Evolutionary conservation across 805 yeast genomes (phyloP).

Genomic region (Kodamaea laetipori): DNA sequence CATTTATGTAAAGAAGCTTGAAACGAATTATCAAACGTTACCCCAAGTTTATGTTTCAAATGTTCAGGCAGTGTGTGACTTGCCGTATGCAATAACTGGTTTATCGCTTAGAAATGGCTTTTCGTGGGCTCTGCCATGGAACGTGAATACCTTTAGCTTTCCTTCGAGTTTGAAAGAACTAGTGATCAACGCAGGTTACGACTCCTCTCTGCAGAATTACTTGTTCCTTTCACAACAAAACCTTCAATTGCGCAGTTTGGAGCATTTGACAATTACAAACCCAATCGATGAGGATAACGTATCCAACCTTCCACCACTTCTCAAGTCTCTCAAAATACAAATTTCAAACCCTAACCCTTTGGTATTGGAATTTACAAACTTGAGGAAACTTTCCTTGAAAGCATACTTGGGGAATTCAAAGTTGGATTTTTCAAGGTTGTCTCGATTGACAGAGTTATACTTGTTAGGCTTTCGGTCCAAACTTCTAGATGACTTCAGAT

Average conservation of each 20-base stretch:
- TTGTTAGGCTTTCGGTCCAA: neutral
- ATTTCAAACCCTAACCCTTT: neutral
- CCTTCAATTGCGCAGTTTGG: neutral
- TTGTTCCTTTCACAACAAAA: neutral
- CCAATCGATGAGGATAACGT: neutral
- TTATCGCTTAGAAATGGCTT: neutral
- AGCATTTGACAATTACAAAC: neutral
- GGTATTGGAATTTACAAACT: neutral
- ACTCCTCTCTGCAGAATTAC: neutral
- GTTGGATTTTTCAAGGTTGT: neutral
- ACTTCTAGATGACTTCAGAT: neutral
- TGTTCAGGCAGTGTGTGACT: neutral
- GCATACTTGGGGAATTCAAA: neutral
- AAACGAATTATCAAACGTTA: neutral
- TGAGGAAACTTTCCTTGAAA: neutral
- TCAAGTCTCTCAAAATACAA: neutral
- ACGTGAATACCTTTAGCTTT: neutral
- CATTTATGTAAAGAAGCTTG: neutral
- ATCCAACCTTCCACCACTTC: neutral
- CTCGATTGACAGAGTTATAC: neutral
- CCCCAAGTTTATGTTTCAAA: neutral
- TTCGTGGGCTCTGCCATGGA: slow-evolving; percentile 1
- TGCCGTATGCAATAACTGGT: neutral
- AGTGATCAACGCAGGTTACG: neutral
- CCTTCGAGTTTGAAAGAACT: neutral